Conservation (phyloP, 495 filamentous ascomycete species). For the Hyaloscypha variabilis region DNA sequence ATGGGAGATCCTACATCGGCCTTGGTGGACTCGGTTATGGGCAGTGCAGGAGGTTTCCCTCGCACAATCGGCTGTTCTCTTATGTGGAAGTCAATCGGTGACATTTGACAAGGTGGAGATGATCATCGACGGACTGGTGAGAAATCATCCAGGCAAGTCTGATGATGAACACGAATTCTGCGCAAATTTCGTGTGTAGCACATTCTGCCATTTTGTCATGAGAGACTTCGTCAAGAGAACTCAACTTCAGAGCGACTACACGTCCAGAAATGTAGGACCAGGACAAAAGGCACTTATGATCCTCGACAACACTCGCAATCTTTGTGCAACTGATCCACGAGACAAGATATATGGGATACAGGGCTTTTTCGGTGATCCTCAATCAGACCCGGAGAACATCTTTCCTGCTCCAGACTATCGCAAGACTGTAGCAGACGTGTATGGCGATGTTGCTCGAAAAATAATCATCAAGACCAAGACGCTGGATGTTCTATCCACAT, state of each 20-base stretch:
- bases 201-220: background rate
- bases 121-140: background rate
- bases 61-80: background rate
- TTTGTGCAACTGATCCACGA: background rate
- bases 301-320: background rate
- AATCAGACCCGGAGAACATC: background rate
- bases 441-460: background rate
- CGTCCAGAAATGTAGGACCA: background rate
- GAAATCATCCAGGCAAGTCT: background rate
- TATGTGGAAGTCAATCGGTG: background rate
- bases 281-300: background rate
- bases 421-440: background rate
- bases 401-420: background rate
- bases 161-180: background rate
- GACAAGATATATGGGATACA: slow-evolving; percentile 1
- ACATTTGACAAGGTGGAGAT: background rate
- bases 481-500: background rate
- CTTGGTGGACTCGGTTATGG: background rate
- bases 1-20: background rate
- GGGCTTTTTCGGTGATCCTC: background rate
- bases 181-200: background rate
- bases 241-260: background rate
- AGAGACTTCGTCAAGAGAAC: background rate
- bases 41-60: background rate
- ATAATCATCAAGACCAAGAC: background rate